A percentile compares a stretch with the other conserved stretches of the same genome.
These are phyloP conservation scores for Aspergillus sp. DNA, from an alignment of 2,329 filamentous ascomycete species.

Conservation along the genomic window DNA sequence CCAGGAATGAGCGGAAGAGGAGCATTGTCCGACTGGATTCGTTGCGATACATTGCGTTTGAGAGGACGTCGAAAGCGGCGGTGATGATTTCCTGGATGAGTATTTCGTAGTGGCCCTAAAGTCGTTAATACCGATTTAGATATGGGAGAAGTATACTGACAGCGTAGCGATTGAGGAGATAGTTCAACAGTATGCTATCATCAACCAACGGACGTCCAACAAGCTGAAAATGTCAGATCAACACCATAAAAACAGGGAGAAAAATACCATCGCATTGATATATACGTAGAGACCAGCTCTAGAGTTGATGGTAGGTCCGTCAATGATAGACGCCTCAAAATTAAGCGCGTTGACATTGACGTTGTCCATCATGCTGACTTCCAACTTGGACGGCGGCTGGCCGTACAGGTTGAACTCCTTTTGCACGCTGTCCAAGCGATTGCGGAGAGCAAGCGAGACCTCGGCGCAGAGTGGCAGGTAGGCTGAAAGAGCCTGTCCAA, in stretches of 20 bases:
- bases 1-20: constrained; percentile 82
- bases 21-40: constrained; percentile 66
- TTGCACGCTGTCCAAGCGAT: constrained; percentile 45
- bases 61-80: constrained; percentile 85
- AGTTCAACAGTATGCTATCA: constrained; percentile 76
- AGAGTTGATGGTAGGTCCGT: constrained; percentile 74
- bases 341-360: constrained; percentile 55
- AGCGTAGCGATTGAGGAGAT: constrained; percentile 83
- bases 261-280: constrained; percentile 74
- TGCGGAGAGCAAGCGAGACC: constrained; percentile 44
- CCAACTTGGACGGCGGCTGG: constrained; percentile 49
- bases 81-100: constrained; percentile 82
- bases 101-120: constrained; percentile 73
- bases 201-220: constrained; percentile 82
- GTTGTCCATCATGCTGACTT: constrained; percentile 48
- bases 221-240: constrained; percentile 61
- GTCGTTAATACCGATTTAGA: constrained; percentile 8
- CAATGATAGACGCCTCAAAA: constrained; percentile 60
- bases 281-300: constrained; percentile 85
- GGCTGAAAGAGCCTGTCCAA: constrained; percentile 44
- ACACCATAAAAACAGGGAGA: background rate
- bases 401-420: constrained; percentile 49
- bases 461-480: constrained; percentile 47
- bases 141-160: constrained; percentile 47
- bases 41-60: constrained; percentile 79